These are phyloP conservation scores for Patellifolia procumbens DNA, from an alignment of 179 eudicot species.

Conservation along the genomic window DNA sequence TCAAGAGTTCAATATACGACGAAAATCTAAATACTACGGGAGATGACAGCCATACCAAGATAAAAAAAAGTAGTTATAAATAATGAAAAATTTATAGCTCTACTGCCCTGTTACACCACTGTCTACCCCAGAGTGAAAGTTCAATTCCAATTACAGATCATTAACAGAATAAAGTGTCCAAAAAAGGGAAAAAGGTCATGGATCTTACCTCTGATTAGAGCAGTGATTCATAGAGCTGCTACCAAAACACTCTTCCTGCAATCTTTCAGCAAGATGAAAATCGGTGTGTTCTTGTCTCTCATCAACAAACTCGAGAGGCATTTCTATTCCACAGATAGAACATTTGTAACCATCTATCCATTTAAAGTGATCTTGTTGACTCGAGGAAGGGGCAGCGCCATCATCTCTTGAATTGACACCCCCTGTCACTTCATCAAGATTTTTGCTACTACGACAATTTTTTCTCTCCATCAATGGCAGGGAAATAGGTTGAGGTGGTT, in stretches of 20 bases:
- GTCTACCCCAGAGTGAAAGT: background rate
- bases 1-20: background rate
- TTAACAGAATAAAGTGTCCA: background rate
- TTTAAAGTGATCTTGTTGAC: slow-evolving; percentile 33
- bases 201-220: slow-evolving; percentile 53
- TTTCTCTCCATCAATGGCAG: slow-evolving; percentile 25
- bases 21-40: too few species aligned
- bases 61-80: background rate
- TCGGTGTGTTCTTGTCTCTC: slow-evolving; percentile 98
- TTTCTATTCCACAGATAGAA: slow-evolving; percentile 72
- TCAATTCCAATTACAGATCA: background rate
- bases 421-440: slow-evolving; percentile 22
- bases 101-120: background rate
- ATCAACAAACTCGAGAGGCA: slow-evolving; percentile 75
- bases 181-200: background rate
- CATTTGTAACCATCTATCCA: slow-evolving; percentile 93
- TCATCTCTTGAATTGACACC: slow-evolving; percentile 28
- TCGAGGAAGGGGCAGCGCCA: slow-evolving; percentile 41
- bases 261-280: slow-evolving; percentile 77
- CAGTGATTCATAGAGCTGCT: slow-evolving; percentile 31
- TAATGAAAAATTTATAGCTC: background rate
- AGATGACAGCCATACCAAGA: background rate
- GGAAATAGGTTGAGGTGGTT: slow-evolving; percentile 29
- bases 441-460: slow-evolving; percentile 15
- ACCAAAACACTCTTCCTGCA: slow-evolving; percentile 70